Evolutionary conservation across 139 green algal species (phyloP), one percentile per base, ranked within the genome.

Genomic region (Micromonas pusilla): DNA sequence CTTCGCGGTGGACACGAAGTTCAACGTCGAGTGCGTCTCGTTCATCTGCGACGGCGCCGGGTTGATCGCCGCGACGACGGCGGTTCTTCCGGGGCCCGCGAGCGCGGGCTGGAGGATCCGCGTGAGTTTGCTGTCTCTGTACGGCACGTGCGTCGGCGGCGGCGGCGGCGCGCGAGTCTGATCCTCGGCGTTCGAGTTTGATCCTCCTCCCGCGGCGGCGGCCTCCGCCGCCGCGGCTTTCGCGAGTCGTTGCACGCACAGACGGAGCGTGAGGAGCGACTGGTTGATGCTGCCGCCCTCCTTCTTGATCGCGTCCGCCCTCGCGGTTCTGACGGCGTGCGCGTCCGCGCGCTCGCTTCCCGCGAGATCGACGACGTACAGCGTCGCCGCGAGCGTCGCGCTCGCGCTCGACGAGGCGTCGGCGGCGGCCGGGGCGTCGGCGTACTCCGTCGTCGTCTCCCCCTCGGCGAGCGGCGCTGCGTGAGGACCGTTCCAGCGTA

Each of bases 41-140:
- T 84, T 33, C 2, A 74, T 60, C 30, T 30, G 38, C 21, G 65
- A 53, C 54, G 86, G 81, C 85, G 97, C 92, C 1, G 91, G 91
- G 82, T 92, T 95, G 84, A 97, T 87, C 85, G 96, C 94, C 31
- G 96, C 91, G 78, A 96, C 94, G 92, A 97, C 97, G 5, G 96
- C 87, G 25, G 92, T 97, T 83, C 96, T 97, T 75, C 92, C 93
- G 52, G 82, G 79, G 63, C 92, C 92, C 30, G 90, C 90, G 39
- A 97, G 84, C 81, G 89, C 94, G 2, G 91, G 91, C 89, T 60
- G 79, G 30, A 97, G 86, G 45, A 98, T 85, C 80, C 96, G 93
- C 0, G 94, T 98, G 28, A 98, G 90, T 89, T 97, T 97, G 80
- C 84, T 92, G 88, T 97, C 96, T 73, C 81, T 54, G 75, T 85